Evolutionary conservation across 768 basidiomycete species (phyloP).

Genomic region (Kwoniella botswanensis): DNA sequence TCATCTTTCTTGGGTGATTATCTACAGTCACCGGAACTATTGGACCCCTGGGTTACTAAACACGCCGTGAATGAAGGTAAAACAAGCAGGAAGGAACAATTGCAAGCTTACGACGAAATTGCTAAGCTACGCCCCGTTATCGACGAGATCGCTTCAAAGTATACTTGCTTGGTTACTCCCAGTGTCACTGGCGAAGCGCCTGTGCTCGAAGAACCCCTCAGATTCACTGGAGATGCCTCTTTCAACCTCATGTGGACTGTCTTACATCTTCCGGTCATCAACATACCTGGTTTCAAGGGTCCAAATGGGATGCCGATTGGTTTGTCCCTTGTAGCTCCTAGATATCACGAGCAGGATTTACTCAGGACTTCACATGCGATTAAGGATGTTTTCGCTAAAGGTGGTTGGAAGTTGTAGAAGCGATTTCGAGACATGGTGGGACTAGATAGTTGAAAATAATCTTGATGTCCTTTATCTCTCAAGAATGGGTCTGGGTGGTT

Average conservation of each 20-base stretch:
- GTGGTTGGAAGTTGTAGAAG: constrained; percentile 17
- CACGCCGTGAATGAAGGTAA: constrained; percentile 23
- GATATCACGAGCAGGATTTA: constrained; percentile 25
- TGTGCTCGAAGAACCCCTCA: constrained; percentile 23
- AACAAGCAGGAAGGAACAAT: constrained; percentile 23
- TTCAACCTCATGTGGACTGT: constrained; percentile 35
- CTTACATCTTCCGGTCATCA: constrained; percentile 24
- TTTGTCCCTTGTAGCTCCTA: constrained; percentile 23
- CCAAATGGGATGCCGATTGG: constrained; percentile 29
- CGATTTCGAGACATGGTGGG: neutral
- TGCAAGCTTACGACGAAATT: constrained; percentile 26
- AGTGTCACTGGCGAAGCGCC: constrained; percentile 31
- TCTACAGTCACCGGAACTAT: constrained; percentile 14
- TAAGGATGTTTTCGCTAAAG: constrained; percentile 21
- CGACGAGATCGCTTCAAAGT: constrained; percentile 24
- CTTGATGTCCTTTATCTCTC: no score
- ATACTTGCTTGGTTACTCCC: constrained; percentile 26
- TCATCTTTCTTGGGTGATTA: constrained; percentile 28
- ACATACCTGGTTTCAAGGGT: constrained; percentile 29
- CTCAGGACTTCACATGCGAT: constrained; percentile 16
- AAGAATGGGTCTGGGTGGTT: no score
- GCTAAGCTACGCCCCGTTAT: constrained; percentile 27
- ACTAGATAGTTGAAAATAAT: neutral
- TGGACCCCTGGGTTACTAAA: constrained; percentile 29
- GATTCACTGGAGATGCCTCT: constrained; percentile 30